A percentile compares a stretch with the other conserved stretches of the same genome.
Conservation (phyloP, 441 rosid genomes). For the Syzygium syzygioides region DNA sequence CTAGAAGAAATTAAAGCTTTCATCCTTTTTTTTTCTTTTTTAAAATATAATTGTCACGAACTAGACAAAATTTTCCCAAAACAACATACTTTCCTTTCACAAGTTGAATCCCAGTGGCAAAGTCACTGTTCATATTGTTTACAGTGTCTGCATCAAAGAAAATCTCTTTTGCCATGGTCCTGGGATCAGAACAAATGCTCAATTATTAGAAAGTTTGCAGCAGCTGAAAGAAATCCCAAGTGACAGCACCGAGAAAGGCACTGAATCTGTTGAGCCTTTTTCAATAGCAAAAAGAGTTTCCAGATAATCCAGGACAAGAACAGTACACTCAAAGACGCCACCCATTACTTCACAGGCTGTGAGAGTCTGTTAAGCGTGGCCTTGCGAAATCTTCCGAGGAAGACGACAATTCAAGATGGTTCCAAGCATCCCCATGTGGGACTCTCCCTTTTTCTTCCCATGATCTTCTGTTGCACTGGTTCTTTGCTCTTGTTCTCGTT, state of each 20-base stretch:
- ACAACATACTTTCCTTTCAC: background rate
- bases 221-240: background rate
- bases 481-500: background rate
- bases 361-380: background rate
- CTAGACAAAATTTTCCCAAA: background rate
- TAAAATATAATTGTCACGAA: background rate
- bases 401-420: constrained; percentile 47
- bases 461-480: constrained; percentile 18
- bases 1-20: background rate
- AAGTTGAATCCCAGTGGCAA: background rate
- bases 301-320: constrained; percentile 17
- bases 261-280: constrained; percentile 7
- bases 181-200: background rate
- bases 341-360: constrained; percentile 80
- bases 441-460: constrained; percentile 14
- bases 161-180: background rate
- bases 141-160: background rate
- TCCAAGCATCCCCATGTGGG: constrained; percentile 84
- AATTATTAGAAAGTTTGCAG: background rate
- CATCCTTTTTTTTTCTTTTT: background rate
- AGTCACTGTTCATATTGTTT: background rate
- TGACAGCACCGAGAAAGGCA: background rate
- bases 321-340: constrained; percentile 15
- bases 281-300: background rate
- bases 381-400: constrained; percentile 32